A percentile compares a stretch with the other conserved stretches of the same genome.
phyloP scores from a whole-genome alignment of 2,329 filamentous ascomycete genomes.

The Biscogniauxia mediterranea region DNA sequence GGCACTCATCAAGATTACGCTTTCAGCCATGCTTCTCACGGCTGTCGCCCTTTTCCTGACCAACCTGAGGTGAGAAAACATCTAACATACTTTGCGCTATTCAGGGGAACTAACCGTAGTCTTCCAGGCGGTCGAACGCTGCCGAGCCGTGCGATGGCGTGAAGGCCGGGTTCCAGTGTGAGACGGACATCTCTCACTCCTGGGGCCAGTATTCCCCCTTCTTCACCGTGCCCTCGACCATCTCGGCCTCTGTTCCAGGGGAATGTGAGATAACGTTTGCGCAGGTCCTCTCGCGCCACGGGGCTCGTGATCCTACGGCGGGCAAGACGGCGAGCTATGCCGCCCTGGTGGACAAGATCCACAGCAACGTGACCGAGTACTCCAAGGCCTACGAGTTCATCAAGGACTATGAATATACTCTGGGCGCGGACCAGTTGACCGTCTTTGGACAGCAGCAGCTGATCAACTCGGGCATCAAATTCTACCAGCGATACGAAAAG shows the following conservation, averaged over 20 bases:
- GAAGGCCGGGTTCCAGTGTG: conserved; percentile 61
- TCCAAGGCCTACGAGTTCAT: conserved; percentile 67
- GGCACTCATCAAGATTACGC: conserved; percentile 17
- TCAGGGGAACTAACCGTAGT: conserved; percentile 10
- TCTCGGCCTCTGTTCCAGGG: conserved; percentile 58
- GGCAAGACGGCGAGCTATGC: conserved; percentile 65
- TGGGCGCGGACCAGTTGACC: conserved; percentile 69
- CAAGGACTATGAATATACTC: conserved; percentile 65
- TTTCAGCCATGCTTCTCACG: conserved; percentile 20
- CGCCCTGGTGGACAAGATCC: conserved; percentile 63
- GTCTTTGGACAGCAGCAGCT: conserved; percentile 67
- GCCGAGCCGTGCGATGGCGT: conserved; percentile 50
- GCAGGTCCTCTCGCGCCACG: conserved; percentile 80
- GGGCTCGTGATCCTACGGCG: conserved; percentile 75
- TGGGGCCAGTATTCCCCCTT: conserved; percentile 92
- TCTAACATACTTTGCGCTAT: not conserved
- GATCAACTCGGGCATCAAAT: conserved; percentile 72
- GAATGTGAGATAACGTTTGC: conserved; percentile 77
- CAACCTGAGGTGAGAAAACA: conserved; percentile 24
- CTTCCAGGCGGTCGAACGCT: conserved; percentile 17
- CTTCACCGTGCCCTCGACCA: conserved; percentile 69
- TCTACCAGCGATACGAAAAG: conserved; percentile 68
- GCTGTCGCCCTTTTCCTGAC: conserved; percentile 19
- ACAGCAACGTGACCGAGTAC: conserved; percentile 55
- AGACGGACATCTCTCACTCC: conserved; percentile 57